phyloP scores from a whole-genome alignment of 371 early-diverging fungal species.

The Gilbertella persicaria region DNA sequence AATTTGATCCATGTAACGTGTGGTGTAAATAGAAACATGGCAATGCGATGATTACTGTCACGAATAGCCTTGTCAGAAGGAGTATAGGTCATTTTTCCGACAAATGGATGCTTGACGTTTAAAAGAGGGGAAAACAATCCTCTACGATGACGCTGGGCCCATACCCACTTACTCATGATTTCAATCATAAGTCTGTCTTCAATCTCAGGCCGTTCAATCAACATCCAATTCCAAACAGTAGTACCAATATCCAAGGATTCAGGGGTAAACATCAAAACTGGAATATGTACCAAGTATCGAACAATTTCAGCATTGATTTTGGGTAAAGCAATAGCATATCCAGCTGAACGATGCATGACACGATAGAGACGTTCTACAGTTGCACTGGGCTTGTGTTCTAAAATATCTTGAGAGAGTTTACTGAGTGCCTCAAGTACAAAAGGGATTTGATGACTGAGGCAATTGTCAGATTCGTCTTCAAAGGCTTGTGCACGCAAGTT shows the following conservation, averaged over 20 bases:
- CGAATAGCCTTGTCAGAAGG: constrained; percentile 83
- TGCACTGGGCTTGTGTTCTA: constrained; percentile 35
- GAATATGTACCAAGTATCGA: constrained; percentile 83
- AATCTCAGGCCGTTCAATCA: constrained; percentile 74
- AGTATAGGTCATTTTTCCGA: constrained; percentile 89
- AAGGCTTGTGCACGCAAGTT: neutral
- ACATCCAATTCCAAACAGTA: constrained; percentile 87
- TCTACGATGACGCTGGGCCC: constrained; percentile 71
- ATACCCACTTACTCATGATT: constrained; percentile 82
- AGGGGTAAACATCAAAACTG: constrained; percentile 77
- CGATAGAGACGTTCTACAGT: constrained; percentile 52
- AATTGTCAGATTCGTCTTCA: constrained; percentile 10
- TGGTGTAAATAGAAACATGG: constrained; percentile 67
- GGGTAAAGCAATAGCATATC: constrained; percentile 25
- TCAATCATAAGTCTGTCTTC: constrained; percentile 85
- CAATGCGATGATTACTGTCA: constrained; percentile 61
- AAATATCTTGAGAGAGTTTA: constrained; percentile 43
- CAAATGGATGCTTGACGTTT: constrained; percentile 80
- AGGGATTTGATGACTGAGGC: constrained; percentile 41
- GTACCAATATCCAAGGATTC: constrained; percentile 79
- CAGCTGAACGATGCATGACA: constrained; percentile 34
- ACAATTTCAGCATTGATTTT: constrained; percentile 72
- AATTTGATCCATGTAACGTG: constrained; percentile 89
- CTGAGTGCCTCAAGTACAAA: constrained; percentile 43
- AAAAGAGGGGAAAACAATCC: constrained; percentile 74